Percentiles rank a stretch among this genome's conserved stretches.
These are phyloP conservation scores for Cicer judaicum DNA, from an alignment of 306 rosid genomes.

Conservation along the genomic window DNA sequence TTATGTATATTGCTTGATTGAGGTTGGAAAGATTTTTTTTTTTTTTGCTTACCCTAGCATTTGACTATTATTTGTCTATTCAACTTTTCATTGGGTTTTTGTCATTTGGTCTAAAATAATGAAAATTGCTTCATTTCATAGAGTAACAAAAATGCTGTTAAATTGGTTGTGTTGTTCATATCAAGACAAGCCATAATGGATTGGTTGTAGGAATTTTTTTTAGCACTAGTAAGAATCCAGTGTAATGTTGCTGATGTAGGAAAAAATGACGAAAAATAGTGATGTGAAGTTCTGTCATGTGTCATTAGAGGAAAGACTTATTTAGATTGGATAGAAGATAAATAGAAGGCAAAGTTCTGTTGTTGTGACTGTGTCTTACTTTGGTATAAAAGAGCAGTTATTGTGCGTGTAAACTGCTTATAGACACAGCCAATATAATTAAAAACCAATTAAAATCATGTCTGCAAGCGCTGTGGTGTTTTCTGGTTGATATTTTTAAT, in stretches of 20 bases:
- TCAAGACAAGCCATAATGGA: background rate
- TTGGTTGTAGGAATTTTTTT: background rate
- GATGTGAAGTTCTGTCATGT: background rate
- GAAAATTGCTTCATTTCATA: background rate
- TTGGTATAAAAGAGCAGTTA: background rate
- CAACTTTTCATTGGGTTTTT: slow-evolving; percentile 9
- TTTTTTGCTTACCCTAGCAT: background rate
- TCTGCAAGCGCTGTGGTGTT: background rate
- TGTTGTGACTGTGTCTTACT: background rate
- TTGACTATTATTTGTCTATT: background rate
- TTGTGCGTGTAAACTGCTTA: background rate
- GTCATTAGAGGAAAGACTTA: background rate
- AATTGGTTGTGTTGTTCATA: background rate
- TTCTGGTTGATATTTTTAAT: background rate
- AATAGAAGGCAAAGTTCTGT: background rate
- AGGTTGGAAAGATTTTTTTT: background rate
- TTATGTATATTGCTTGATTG: slow-evolving; percentile 10
- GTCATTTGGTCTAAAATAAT: slow-evolving; percentile 6
- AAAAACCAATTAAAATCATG: background rate
- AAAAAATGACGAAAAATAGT: background rate
- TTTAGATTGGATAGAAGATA: slow-evolving; percentile 6
- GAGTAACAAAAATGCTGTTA: background rate
- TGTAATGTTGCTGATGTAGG: background rate
- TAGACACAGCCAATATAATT: background rate
- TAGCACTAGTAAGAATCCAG: background rate